Evolutionary conservation across 768 basidiomycete genomes (phyloP), one percentile per base, ranked within the genome.

Genomic region (Mycena chlorophos): DNA sequence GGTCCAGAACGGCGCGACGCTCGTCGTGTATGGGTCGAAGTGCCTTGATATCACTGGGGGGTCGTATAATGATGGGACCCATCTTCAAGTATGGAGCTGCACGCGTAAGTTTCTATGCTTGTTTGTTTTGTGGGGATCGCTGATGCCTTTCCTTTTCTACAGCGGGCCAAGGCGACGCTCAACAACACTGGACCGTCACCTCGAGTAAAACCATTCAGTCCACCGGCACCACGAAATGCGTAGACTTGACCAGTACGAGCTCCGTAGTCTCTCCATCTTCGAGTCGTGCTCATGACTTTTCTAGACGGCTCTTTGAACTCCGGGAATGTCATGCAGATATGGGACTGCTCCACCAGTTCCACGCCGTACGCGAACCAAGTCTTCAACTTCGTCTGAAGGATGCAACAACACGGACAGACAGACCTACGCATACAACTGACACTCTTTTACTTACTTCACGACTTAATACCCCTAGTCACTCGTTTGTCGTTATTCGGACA

Each of bases 51-150:
- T 66, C 37, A 53, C 51, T 10, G 12, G 12, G 10, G 34, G 12
- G n/a, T 37, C n/a, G n/a, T n/a, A 37, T n/a, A 37, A n/a, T n/a
- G n/a, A 61, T 51, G 67, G 67, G 42, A 56, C 58, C 19, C 64
- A 67, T 57, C 50, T 68, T 34, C 67, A 68, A 49, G 59, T 67
- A 45, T 68, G 66, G 66, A 49, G 45, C 23, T 67, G 66, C 55
- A 55, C 49, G 19, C 56, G 40, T 42, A 22, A 12, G 40, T 42
- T 19, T 42, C 5, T 20, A 8, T 22, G 8, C 40, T 42, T 42
- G 8, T 42, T 22, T 42, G 13, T 20, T 8, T 42, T 19, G 13
- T n/a, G n/a, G n/a, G n/a, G n/a, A n/a, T n/a, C n/a, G n/a, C n/a
- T 20, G 8, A 42, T 20, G 13, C 22, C 13, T 42, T 42, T 19